A percentile compares a stretch with the other conserved stretches of the same genome.
phyloP scores from a whole-genome alignment of 129 eudicot genomes.

The Pulicaria dysenterica region DNA sequence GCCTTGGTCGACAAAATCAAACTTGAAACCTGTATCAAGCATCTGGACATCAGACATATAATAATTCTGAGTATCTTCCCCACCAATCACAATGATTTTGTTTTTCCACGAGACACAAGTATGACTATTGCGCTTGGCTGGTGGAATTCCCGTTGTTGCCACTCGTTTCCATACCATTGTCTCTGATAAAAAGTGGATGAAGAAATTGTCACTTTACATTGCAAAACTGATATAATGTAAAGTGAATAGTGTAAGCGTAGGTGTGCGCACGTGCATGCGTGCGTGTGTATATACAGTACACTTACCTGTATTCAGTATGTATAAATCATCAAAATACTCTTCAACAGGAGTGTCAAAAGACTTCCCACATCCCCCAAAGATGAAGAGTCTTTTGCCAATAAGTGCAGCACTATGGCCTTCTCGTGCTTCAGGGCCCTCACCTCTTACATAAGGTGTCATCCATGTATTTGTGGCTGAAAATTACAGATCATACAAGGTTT shows the following conservation, averaged over 20 bases:
- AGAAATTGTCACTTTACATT: constrained; percentile 5
- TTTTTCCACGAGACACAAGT: constrained; percentile 97
- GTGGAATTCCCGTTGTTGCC: constrained; percentile 79
- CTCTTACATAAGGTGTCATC: constrained; percentile 75
- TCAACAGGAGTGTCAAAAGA: constrained; percentile 55
- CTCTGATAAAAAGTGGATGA: constrained; percentile 45
- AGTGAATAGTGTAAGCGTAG: not conserved
- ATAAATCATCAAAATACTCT: constrained; percentile 86
- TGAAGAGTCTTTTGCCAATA: constrained; percentile 85
- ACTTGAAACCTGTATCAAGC: constrained; percentile 81
- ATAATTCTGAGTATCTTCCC: constrained; percentile 78
- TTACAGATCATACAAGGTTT: constrained; percentile 14
- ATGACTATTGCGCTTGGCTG: constrained; percentile 90
- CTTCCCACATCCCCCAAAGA: constrained; percentile 97
- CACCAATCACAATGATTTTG: constrained; percentile 91
- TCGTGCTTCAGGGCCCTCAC: constrained; percentile 87
- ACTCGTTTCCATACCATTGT: constrained; percentile 88
- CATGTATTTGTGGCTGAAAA: constrained; percentile 78
- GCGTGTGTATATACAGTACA: not conserved
- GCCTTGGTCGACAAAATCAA: constrained; percentile 6
- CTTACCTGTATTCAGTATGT: constrained; percentile 84
- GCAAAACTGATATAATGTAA: not conserved
- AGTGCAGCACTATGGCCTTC: constrained; percentile 99
- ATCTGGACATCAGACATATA: constrained; percentile 90
- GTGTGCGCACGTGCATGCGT: no score